Percentiles rank a stretch among this genome's conserved stretches.
phyloP scores from a whole-genome alignment of 2,329 filamentous ascomycete genomes.

The Botrytis byssoidea region DNA sequence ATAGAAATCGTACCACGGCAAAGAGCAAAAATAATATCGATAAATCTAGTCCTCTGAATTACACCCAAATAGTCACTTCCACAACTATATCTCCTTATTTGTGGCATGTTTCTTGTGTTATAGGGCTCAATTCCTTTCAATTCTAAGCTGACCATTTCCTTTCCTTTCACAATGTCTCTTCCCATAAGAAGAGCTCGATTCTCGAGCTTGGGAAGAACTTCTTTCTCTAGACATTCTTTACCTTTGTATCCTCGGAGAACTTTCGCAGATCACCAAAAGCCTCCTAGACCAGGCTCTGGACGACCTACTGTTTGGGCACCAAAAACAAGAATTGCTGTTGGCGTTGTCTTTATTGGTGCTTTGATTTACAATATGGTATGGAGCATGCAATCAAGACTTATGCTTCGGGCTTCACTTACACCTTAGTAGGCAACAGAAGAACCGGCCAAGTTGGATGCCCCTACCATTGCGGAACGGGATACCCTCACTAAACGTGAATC shows the following conservation, averaged over 20 bases:
- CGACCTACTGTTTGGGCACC: conserved; percentile 42
- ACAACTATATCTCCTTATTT: conserved; percentile 25
- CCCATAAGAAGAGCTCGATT: conserved; percentile 22
- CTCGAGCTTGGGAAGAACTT: conserved; percentile 20
- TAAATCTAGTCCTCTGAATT: neutral
- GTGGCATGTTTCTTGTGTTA: conserved; percentile 34
- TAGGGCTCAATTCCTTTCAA: conserved; percentile 23
- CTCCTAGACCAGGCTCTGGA: conserved; percentile 24
- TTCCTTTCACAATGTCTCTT: conserved; percentile 33
- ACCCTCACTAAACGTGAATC: conserved; percentile 75
- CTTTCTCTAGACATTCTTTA: conserved; percentile 1
- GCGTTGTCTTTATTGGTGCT: conserved; percentile 48
- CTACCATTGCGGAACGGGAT: conserved; percentile 82
- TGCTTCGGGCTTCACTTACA: conserved; percentile 28
- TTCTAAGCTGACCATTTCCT: neutral
- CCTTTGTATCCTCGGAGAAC: conserved; percentile 29
- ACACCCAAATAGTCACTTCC: neutral
- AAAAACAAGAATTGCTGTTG: conserved; percentile 48
- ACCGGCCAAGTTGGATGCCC: conserved; percentile 52
- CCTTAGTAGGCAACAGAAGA: conserved; percentile 37
- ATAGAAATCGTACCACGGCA: conserved; percentile 20
- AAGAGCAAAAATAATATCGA: neutral
- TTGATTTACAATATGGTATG: conserved; percentile 52
- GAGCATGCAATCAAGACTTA: neutral
- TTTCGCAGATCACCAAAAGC: conserved; percentile 28